Evolutionary conservation across 441 rosid species (phyloP).

Genomic region (California macrophylla): DNA sequence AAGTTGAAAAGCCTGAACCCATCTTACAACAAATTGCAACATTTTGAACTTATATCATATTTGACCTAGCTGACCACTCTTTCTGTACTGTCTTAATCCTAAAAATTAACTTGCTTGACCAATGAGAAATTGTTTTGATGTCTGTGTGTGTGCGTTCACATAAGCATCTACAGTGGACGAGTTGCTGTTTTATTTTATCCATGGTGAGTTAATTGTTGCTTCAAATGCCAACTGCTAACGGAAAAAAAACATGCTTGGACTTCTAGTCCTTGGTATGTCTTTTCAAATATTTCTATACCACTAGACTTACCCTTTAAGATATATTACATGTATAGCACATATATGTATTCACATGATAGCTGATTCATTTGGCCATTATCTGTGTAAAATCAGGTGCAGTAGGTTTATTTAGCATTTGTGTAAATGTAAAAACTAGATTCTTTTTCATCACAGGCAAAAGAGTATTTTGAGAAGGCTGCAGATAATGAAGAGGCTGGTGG

Average conservation of each 20-base stretch:
- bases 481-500: conserved; percentile 73
- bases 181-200: background rate
- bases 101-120: too few relatives aligned
- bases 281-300: too few relatives aligned
- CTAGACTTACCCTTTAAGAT: background rate
- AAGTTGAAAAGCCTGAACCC: background rate
- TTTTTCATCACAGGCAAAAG: conserved; percentile 59
- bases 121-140: too few relatives aligned
- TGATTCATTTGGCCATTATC: background rate
- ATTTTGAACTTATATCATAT: background rate
- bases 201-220: background rate
- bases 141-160: too few relatives aligned
- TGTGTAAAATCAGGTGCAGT: background rate
- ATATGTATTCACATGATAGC: background rate
- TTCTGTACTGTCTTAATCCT: background rate
- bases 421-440: background rate
- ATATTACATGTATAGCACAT: too few relatives aligned
- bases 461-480: conserved; percentile 87
- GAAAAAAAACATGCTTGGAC: background rate
- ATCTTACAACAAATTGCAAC: background rate
- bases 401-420: background rate
- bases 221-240: background rate
- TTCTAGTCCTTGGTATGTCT: background rate
- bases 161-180: too few relatives aligned
- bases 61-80: background rate